These are phyloP conservation scores for Endothia cerciana DNA, from an alignment of 2,329 filamentous ascomycete species.

Conservation along the genomic window DNA sequence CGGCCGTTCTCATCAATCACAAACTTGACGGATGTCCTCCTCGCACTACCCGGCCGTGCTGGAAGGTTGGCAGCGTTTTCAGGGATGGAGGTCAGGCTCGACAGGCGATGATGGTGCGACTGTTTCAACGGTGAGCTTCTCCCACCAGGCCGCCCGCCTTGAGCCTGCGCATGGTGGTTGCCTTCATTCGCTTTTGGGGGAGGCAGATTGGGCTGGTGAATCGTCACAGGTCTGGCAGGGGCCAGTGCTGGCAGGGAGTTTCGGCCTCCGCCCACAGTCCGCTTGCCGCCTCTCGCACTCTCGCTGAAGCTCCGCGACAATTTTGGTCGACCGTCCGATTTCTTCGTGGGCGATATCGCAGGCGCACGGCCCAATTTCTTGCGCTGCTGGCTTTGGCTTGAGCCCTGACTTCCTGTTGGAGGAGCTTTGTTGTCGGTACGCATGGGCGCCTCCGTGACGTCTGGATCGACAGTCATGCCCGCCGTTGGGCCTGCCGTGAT, in stretches of 20 bases:
- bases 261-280: slow-evolving; percentile 40
- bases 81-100: slow-evolving; percentile 61
- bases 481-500: too few relatives aligned
- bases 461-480: slow-evolving; percentile 33
- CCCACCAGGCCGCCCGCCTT: slow-evolving; percentile 45
- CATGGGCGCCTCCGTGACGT: slow-evolving; percentile 37
- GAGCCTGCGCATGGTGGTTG: slow-evolving; percentile 40
- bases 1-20: slow-evolving; percentile 66
- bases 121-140: slow-evolving; percentile 57
- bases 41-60: slow-evolving; percentile 45
- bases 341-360: slow-evolving; percentile 54
- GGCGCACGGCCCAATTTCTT: slow-evolving; percentile 47
- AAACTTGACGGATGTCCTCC: slow-evolving; percentile 59
- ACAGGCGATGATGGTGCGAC: slow-evolving; percentile 49
- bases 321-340: slow-evolving; percentile 50
- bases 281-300: slow-evolving; percentile 48
- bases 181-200: slow-evolving; percentile 6
- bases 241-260: slow-evolving; percentile 51
- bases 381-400: slow-evolving; percentile 45
- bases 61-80: slow-evolving; percentile 47
- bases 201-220: slow-evolving; percentile 27
- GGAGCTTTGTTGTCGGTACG: slow-evolving; percentile 44
- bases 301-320: slow-evolving; percentile 61
- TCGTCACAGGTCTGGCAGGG: slow-evolving; percentile 47
- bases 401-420: slow-evolving; percentile 49